Conservation (phyloP, 768 basidiomycete genomes). For the Boletus tylopilopsis region DNA sequence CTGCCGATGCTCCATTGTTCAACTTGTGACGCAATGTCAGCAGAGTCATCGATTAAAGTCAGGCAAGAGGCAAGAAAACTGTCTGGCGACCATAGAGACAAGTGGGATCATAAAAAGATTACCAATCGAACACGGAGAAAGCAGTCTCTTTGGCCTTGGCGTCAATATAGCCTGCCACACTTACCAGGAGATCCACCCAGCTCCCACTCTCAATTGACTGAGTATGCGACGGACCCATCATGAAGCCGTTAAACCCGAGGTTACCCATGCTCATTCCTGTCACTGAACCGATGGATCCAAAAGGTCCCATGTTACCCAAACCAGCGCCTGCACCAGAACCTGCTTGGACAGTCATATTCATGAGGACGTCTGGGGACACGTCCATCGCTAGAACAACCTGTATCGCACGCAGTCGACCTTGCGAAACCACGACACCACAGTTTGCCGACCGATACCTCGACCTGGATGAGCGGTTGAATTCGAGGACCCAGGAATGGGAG, state of each 20-base stretch:
- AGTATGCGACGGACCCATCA: slow-evolving; percentile 21
- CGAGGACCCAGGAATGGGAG: slow-evolving; percentile 57
- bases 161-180: too few species aligned
- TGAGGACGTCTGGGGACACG: slow-evolving; percentile 21
- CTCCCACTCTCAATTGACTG: slow-evolving; percentile 19
- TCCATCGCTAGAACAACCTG: slow-evolving; percentile 53
- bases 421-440: slow-evolving; percentile 66
- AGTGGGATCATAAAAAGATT: too few species aligned
- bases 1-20: slow-evolving; percentile 49
- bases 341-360: slow-evolving; percentile 19
- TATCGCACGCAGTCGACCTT: slow-evolving; percentile 70
- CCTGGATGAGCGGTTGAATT: slow-evolving; percentile 50
- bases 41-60: neutral
- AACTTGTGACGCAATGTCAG: slow-evolving; percentile 40
- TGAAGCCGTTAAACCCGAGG: slow-evolving; percentile 23
- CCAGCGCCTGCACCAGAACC: slow-evolving; percentile 12
- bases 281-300: slow-evolving; percentile 20
- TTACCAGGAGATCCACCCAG: slow-evolving; percentile 31
- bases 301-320: slow-evolving; percentile 23
- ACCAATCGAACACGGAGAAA: neutral
- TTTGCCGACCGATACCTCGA: slow-evolving; percentile 38
- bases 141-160: too few species aligned
- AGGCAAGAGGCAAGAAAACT: neutral
- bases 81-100: too few species aligned
- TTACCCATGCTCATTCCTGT: slow-evolving; percentile 22